Evolutionary conservation across 768 basidiomycete species (phyloP), one percentile per base, ranked within the genome.

Genomic region (Naganishia vaughanmartiniae): DNA sequence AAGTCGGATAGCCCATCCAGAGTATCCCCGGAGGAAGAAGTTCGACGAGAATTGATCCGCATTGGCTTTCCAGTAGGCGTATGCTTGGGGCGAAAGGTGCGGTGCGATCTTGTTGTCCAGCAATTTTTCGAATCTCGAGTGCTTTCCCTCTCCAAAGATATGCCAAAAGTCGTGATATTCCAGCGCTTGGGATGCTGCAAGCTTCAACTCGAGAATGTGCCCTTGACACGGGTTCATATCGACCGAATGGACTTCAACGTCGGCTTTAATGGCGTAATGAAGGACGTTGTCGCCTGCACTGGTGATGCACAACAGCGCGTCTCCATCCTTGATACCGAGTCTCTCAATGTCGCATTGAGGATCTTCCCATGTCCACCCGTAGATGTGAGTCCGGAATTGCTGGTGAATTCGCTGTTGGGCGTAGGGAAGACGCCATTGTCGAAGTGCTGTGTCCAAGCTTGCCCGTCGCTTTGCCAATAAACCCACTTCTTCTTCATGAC

Each of bases 281-380:
- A 91, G 82, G 2, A 89, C 88, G 77, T 91, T 91, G 79, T 90
- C 90, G 0, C 90, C 90, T 2, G 89, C 90, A 63, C 87, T 87
- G 0, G 89, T 90, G 74, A 91, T 90, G 21, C 87, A 87, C 15
- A 91, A 84, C 76, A 91, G 84, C 0, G 86, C 84, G 80, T 91
- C 90, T 15, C 88, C 84, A 42, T 81, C 79, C 24, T 85, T 84
- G 69, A 91, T 79, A 19, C 87, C 76, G 6, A 91, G 82, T 74
- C 86, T 84, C 72, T 84, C 83, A 84, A 91, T 86, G 76, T 91
- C 90, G 72, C 87, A 89, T 7, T 85, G 84, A 0, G 90, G 90
- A 76, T 91, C 90, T 79, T 91, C 90, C 83, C 83, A 84, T 0
- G 78, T 79, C 78, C 80, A 79, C 10, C 79, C 79, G 56, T 79